Evolutionary conservation across 164 flowering plant genomes (phyloP).

Genomic region (Annona squamosa): DNA sequence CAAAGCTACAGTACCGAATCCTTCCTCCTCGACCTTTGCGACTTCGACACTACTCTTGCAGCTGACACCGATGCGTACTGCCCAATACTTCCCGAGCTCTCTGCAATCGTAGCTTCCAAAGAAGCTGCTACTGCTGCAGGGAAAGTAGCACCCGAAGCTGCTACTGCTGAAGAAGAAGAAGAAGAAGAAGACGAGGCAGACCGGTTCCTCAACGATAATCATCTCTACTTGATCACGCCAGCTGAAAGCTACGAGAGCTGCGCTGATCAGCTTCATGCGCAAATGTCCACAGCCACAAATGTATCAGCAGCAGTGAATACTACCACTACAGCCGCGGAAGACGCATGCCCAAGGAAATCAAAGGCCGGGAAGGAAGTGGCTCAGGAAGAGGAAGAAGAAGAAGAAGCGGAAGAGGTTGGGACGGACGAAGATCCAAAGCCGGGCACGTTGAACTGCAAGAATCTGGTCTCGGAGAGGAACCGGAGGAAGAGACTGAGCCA

Average conservation of each 20-base stretch:
- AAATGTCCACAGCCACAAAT: not conserved
- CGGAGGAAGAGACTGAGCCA: constrained; percentile 26
- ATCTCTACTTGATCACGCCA: not conserved
- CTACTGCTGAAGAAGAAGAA: not conserved
- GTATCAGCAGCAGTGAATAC: no score
- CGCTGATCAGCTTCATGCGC: not conserved
- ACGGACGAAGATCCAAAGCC: constrained; percentile 7
- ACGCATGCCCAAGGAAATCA: not conserved
- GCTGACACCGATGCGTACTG: not conserved
- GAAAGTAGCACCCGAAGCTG: not conserved
- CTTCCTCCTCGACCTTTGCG: not conserved
- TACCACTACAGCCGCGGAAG: not conserved
- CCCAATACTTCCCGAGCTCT: not conserved
- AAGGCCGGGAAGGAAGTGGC: not conserved
- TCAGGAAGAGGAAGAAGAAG: constrained; percentile 4
- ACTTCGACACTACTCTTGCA: not conserved
- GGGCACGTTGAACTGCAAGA: constrained; percentile 17
- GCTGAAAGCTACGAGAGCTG: constrained; percentile 3
- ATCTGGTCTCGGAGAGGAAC: constrained; percentile 29
- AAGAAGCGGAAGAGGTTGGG: constrained; percentile 12
- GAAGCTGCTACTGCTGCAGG: not conserved
- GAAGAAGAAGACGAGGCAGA: not conserved
- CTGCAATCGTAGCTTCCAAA: not conserved
- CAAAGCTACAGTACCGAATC: not conserved
- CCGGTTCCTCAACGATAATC: not conserved